Evolutionary conservation across 2,329 filamentous ascomycete species (phyloP).

Genomic region (Alternaria conjuncta): DNA sequence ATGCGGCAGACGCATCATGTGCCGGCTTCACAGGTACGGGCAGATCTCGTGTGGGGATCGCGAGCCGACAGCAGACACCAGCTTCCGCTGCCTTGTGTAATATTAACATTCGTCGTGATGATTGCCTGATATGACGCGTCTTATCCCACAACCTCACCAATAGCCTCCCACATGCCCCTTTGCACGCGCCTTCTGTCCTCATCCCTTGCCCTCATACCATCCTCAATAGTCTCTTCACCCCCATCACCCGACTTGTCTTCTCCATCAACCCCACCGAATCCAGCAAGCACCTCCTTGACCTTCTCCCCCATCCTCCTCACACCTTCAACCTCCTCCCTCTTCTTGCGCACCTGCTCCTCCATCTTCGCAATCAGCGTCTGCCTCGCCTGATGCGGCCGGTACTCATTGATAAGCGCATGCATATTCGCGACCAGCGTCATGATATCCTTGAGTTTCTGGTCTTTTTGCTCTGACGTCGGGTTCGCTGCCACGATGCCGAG

Average conservation of each 20-base stretch:
- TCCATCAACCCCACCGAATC: constrained; percentile 56
- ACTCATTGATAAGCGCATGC: constrained; percentile 92
- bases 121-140: background rate
- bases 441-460: constrained; percentile 77
- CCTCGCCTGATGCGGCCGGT: constrained; percentile 88
- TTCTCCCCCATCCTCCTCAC: constrained; percentile 72
- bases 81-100: background rate
- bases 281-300: constrained; percentile 75
- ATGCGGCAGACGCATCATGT: too few relatives aligned
- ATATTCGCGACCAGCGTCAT: constrained; percentile 87
- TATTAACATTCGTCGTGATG: background rate
- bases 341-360: constrained; percentile 79
- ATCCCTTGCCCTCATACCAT: constrained; percentile 11
- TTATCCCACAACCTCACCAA: constrained; percentile 43
- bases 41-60: background rate
- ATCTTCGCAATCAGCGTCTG: constrained; percentile 87
- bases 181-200: constrained; percentile 34
- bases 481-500: constrained; percentile 72
- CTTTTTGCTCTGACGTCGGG: constrained; percentile 67
- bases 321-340: constrained; percentile 73
- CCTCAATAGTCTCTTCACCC: constrained; percentile 21
- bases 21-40: background rate
- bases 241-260: constrained; percentile 6
- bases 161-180: constrained; percentile 44
- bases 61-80: background rate